Conservation (phyloP, 1,284 basidiomycete species). For the Sphagnurus paluster region DNA sequence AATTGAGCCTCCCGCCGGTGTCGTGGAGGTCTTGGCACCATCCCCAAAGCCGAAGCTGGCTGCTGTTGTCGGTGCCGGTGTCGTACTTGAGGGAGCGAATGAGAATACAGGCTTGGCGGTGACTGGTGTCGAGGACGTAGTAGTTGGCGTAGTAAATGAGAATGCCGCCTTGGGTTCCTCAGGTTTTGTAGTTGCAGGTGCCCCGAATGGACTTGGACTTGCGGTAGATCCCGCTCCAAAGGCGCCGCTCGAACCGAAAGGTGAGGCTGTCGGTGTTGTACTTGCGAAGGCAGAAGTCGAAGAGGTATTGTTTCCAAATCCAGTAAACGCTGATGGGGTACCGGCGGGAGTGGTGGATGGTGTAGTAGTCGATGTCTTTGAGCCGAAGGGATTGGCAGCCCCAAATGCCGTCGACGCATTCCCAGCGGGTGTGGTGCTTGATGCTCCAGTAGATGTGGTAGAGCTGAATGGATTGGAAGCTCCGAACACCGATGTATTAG, state of each 20-base stretch:
- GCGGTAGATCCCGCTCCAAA: conserved; percentile 13
- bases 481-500: too few relatives aligned
- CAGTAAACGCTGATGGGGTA: conserved; percentile 14
- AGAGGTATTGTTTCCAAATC: conserved; percentile 8
- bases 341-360: neutral
- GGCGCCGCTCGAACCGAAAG: conserved; percentile 11
- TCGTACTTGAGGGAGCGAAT: conserved; percentile 16
- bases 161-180: conserved; percentile 12
- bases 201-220: conserved; percentile 13
- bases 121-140: conserved; percentile 7
- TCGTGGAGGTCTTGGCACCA: conserved; percentile 10
- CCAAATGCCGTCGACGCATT: conserved; percentile 3
- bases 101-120: conserved; percentile 23
- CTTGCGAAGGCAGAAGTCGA: conserved; percentile 8
- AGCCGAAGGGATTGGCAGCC: neutral
- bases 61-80: conserved; percentile 7
- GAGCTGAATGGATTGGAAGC: too few relatives aligned
- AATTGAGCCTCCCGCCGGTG: conserved; percentile 13
- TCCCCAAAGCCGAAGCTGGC: conserved; percentile 17
- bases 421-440: neutral
- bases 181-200: conserved; percentile 7
- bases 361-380: neutral
- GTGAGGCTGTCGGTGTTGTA: conserved; percentile 9
- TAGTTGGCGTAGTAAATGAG: conserved; percentile 12
- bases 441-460: neutral